Evolutionary conservation across 192 early-diverging fungal species (phyloP).

Genomic region (Mortierella hygrophila): DNA sequence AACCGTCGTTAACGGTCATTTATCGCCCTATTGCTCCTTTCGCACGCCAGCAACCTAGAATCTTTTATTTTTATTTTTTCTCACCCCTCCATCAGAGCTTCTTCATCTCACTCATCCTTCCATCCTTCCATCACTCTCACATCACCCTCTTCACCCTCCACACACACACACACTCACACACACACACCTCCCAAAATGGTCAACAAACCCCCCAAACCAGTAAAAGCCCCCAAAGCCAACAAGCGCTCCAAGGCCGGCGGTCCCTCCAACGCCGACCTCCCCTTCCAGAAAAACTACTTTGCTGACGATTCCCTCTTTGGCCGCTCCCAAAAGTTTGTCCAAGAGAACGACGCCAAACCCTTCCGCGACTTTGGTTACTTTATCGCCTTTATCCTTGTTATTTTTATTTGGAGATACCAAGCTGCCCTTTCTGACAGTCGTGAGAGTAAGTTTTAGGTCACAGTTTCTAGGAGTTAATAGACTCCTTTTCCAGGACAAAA

Average conservation of each 20-base stretch:
- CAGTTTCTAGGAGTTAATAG: too few species aligned
- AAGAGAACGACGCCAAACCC: slow-evolving; percentile 41
- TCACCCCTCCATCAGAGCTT: neutral
- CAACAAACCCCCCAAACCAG: slow-evolving; percentile 51
- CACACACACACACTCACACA: neutral
- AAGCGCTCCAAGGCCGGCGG: slow-evolving; percentile 15
- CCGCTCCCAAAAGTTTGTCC: slow-evolving; percentile 39
- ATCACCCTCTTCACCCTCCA: neutral
- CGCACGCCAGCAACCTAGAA: neutral
- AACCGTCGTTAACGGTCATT: neutral
- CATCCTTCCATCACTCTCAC: neutral
- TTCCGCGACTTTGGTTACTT: slow-evolving; percentile 46
- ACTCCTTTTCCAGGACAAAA: neutral
- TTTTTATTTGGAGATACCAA: slow-evolving; percentile 44
- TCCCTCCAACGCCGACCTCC: neutral
- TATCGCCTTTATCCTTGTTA: slow-evolving; percentile 7
- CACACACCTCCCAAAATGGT: slow-evolving; percentile 22
- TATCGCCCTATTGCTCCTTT: neutral
- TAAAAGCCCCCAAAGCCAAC: slow-evolving; percentile 40
- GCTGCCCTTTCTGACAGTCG: slow-evolving; percentile 7
- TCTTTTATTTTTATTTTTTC: slow-evolving; percentile 1
- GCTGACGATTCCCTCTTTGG: slow-evolving; percentile 29
- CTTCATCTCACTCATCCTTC: neutral
- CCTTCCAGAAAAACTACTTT: slow-evolving; percentile 4
- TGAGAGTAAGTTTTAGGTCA: slow-evolving; percentile 12